Conservation (phyloP, 176 grass and related monocot species). For the Carex scoparia region DNA sequence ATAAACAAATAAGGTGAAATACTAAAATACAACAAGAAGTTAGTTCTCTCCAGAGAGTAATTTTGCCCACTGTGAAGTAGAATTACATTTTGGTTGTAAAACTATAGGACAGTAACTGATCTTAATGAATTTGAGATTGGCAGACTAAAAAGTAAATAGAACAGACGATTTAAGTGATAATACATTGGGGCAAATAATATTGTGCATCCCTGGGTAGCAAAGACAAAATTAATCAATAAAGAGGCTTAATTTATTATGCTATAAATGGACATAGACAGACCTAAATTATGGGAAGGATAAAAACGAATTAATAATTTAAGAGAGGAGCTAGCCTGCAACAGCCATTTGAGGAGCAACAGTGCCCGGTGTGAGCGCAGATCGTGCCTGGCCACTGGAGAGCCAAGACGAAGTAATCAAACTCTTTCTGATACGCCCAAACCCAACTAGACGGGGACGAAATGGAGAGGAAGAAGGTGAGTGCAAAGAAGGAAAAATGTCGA, state of each 20-base stretch:
- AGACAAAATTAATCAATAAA: constrained; percentile 1
- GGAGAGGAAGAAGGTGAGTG: constrained; percentile 36
- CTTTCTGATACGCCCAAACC: constrained; percentile 30
- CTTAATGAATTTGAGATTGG: neutral
- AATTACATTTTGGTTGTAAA: neutral
- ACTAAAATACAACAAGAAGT: constrained; percentile 11
- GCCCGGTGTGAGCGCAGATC: constrained; percentile 54
- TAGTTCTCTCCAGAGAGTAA: constrained; percentile 2
- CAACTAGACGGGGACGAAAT: neutral
- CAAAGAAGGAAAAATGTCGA: constrained; percentile 33
- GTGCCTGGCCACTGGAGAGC: constrained; percentile 82
- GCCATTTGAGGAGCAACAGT: constrained; percentile 79
- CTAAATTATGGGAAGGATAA: neutral
- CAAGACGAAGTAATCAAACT: constrained; percentile 83
- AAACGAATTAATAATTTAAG: neutral
- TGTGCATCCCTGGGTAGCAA: neutral
- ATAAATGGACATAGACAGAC: neutral
- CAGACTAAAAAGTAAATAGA: neutral
- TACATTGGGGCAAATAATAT: neutral
- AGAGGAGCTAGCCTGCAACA: constrained; percentile 57
- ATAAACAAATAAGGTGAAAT: constrained; percentile 21
- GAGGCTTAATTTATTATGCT: neutral
- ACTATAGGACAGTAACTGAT: neutral
- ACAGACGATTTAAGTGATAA: neutral
- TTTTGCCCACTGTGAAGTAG: neutral